These are phyloP conservation scores for Plantago ovata DNA, from an alignment of 257 asterid genomes.

Conservation along the genomic window DNA sequence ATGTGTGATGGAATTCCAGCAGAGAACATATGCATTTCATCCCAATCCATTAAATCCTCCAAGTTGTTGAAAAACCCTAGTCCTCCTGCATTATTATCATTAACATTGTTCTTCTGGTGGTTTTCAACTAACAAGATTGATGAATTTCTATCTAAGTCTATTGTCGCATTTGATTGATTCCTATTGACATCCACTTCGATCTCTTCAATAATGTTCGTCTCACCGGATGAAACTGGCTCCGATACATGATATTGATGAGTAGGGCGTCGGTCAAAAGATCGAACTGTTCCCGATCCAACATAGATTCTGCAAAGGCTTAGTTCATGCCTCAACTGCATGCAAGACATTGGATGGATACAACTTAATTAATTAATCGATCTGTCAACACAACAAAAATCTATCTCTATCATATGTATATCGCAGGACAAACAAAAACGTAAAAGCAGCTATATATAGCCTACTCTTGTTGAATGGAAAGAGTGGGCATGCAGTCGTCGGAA, in stretches of 20 bases:
- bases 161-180: not conserved
- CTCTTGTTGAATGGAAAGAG: too few relatives aligned
- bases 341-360: not conserved
- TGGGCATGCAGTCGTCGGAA: too few relatives aligned
- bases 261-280: conserved; percentile 63
- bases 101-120: not conserved
- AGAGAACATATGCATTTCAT: not conserved
- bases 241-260: conserved; percentile 18
- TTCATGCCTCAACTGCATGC: conserved; percentile 66
- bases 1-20: too few relatives aligned
- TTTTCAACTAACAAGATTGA: too few relatives aligned
- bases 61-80: not conserved
- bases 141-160: conserved; percentile 5
- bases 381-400: too few relatives aligned
- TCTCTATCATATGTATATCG: too few relatives aligned
- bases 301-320: conserved; percentile 71
- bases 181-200: not conserved
- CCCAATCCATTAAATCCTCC: conserved; percentile 13
- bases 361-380: too few relatives aligned
- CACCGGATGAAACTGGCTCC: conserved; percentile 6
- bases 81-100: not conserved
- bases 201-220: not conserved
- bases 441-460: too few relatives aligned
- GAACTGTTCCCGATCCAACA: conserved; percentile 52
- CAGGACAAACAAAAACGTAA: too few relatives aligned